These are phyloP conservation scores for Rhizopus microsporus DNA, from an alignment of 371 early-diverging fungal species.

Conservation along the genomic window DNA sequence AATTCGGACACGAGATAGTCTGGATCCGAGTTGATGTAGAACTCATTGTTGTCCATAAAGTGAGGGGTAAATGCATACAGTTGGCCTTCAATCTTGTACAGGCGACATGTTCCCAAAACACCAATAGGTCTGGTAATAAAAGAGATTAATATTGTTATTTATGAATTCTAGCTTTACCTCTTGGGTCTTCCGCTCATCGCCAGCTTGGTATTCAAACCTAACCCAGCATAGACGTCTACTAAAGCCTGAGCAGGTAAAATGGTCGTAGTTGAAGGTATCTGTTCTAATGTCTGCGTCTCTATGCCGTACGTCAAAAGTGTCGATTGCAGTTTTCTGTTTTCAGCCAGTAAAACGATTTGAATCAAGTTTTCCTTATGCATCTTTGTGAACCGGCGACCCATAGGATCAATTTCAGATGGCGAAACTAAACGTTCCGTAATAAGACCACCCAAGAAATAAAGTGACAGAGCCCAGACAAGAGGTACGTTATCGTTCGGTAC, in stretches of 20 bases:
- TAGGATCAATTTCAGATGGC: slow-evolving; percentile 82
- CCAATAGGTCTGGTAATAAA: slow-evolving; percentile 54
- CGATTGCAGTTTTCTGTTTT: slow-evolving; percentile 68
- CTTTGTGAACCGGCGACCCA: slow-evolving; percentile 69
- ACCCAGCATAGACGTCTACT: slow-evolving; percentile 71
- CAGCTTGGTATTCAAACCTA: slow-evolving; percentile 78
- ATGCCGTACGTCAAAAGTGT: slow-evolving; percentile 73
- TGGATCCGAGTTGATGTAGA: slow-evolving; percentile 81
- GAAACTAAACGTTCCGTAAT: slow-evolving; percentile 74
- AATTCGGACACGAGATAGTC: slow-evolving; percentile 77
- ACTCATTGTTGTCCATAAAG: slow-evolving; percentile 88
- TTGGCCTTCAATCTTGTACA: slow-evolving; percentile 83
- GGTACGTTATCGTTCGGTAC: slow-evolving; percentile 86
- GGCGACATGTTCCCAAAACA: slow-evolving; percentile 74
- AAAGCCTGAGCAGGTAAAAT: slow-evolving; percentile 73
- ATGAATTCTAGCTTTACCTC: slow-evolving; percentile 36
- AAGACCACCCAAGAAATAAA: slow-evolving; percentile 76
- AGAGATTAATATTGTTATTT: background rate
- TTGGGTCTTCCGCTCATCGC: slow-evolving; percentile 79
- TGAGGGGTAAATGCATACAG: slow-evolving; percentile 87
- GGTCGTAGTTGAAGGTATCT: slow-evolving; percentile 66
- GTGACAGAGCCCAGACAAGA: slow-evolving; percentile 86
- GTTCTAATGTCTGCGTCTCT: slow-evolving; percentile 71
- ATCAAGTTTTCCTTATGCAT: slow-evolving; percentile 60
- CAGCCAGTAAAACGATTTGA: slow-evolving; percentile 80